Evolutionary conservation across 73 alveolate genomes (phyloP).

Genomic region (Symbiodinium natans): DNA sequence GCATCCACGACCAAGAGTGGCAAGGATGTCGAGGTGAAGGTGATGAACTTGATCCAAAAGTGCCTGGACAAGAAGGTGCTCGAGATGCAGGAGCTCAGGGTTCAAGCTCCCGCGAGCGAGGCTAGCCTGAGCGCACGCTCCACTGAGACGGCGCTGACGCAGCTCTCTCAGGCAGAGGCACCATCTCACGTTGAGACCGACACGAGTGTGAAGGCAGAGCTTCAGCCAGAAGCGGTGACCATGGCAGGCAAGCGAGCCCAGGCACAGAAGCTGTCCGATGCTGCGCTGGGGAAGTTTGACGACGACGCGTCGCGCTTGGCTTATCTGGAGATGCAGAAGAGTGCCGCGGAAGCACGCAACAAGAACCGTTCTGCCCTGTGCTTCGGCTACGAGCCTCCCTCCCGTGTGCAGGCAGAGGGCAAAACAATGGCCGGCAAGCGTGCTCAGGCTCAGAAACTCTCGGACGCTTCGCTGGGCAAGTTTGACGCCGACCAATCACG

Average conservation of each 20-base stretch:
- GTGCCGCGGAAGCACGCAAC: slow-evolving; percentile 81
- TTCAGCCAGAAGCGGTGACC: not conserved
- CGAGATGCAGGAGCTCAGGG: not conserved
- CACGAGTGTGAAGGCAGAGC: not conserved
- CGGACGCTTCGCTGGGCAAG: slow-evolving; percentile 55
- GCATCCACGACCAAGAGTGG: not conserved
- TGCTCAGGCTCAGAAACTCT: slow-evolving; percentile 24
- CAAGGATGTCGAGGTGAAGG: slow-evolving; percentile 24
- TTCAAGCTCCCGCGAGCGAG: not conserved
- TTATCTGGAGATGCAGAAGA: slow-evolving; percentile 42
- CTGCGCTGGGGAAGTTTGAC: slow-evolving; percentile 45
- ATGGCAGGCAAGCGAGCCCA: slow-evolving; percentile 64
- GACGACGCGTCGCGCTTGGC: slow-evolving; percentile 55
- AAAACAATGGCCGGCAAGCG: slow-evolving; percentile 55
- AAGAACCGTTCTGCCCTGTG: slow-evolving; percentile 67
- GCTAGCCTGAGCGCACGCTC: not conserved
- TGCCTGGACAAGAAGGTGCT: slow-evolving; percentile 65
- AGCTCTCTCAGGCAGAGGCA: not conserved
- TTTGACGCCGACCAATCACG: slow-evolving; percentile 64
- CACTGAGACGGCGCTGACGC: not conserved
- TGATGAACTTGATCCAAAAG: slow-evolving; percentile 51
- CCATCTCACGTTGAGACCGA: not conserved
- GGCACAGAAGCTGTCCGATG: slow-evolving; percentile 25
- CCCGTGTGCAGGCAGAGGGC: not conserved
- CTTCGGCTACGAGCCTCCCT: slow-evolving; percentile 28